These are phyloP conservation scores for Cadophora gregata DNA, from an alignment of 2,329 filamentous ascomycete species.

Conservation along the genomic window DNA sequence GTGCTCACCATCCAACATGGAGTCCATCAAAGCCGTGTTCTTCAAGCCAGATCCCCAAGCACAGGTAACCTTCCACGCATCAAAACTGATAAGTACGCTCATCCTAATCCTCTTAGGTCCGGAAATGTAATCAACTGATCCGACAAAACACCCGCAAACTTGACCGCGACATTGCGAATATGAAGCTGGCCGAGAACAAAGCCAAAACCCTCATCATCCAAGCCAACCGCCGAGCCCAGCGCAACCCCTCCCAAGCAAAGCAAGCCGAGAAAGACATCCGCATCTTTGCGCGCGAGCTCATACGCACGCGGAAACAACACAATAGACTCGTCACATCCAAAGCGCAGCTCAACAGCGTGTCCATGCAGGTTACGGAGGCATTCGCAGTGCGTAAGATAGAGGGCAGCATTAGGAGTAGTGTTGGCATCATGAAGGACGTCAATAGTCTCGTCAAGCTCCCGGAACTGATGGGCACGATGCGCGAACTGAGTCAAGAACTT, in stretches of 20 bases:
- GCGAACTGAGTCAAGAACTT: constrained; percentile 82
- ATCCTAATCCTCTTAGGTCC: constrained; percentile 64
- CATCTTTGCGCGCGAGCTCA: constrained; percentile 85
- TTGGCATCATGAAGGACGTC: constrained; percentile 96
- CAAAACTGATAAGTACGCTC: constrained; percentile 15
- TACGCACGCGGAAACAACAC: constrained; percentile 79
- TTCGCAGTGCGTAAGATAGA: constrained; percentile 97
- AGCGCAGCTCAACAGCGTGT: constrained; percentile 88
- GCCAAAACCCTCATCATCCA: constrained; percentile 84
- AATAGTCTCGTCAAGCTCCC: constrained; percentile 85
- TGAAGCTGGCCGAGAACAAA: constrained; percentile 81
- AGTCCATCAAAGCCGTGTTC: constrained; percentile 84
- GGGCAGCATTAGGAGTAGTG: constrained; percentile 83
- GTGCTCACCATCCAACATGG: constrained; percentile 62
- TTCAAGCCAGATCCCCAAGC: constrained; percentile 91
- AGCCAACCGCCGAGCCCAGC: constrained; percentile 80
- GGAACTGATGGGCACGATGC: constrained; percentile 88
- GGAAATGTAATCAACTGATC: constrained; percentile 93
- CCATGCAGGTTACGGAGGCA: constrained; percentile 97
- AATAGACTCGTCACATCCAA: constrained; percentile 82
- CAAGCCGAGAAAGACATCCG: constrained; percentile 85
- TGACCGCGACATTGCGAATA: constrained; percentile 85
- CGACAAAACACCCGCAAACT: constrained; percentile 90
- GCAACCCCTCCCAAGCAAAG: constrained; percentile 77
- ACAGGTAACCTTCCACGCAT: constrained; percentile 64